Evolutionary conservation across 371 early-diverging fungal species (phyloP).

Genomic region (Rhizopus microsporus): DNA sequence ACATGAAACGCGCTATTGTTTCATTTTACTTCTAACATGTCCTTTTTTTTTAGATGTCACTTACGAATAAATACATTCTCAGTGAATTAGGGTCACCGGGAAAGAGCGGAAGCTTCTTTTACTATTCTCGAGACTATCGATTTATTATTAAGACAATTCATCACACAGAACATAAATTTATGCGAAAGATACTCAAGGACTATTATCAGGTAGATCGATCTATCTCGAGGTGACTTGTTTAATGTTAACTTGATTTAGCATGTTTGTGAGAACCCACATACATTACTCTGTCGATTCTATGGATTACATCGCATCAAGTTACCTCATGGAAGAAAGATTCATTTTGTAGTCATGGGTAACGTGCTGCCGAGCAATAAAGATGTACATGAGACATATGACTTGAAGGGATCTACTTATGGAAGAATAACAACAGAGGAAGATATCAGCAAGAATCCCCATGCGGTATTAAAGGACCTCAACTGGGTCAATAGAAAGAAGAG

Average conservation of each 20-base stretch:
- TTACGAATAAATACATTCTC: conserved; percentile 94
- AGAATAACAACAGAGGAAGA: conserved; percentile 64
- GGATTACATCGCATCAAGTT: conserved; percentile 95
- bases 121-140: conserved; percentile 95
- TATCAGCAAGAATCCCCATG: conserved; percentile 68
- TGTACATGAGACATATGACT: conserved; percentile 91
- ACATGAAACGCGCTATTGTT: not conserved
- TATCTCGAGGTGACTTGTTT: not conserved
- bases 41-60: conserved; percentile 65
- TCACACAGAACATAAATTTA: conserved; percentile 89
- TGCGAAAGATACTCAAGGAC: conserved; percentile 78
- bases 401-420: conserved; percentile 68
- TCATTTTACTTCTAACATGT: not conserved
- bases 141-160: conserved; percentile 98
- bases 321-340: conserved; percentile 89
- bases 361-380: conserved; percentile 94
- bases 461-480: conserved; percentile 93
- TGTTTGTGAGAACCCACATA: conserved; percentile 86
- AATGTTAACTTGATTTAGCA: conserved; percentile 53
- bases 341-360: conserved; percentile 98
- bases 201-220: conserved; percentile 70
- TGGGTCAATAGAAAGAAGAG: conserved; percentile 74
- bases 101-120: conserved; percentile 94
- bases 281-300: conserved; percentile 90
- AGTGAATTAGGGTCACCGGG: conserved; percentile 93